Conservation (phyloP, 2,329 filamentous ascomycete genomes). For the Trichoderma koningii region DNA sequence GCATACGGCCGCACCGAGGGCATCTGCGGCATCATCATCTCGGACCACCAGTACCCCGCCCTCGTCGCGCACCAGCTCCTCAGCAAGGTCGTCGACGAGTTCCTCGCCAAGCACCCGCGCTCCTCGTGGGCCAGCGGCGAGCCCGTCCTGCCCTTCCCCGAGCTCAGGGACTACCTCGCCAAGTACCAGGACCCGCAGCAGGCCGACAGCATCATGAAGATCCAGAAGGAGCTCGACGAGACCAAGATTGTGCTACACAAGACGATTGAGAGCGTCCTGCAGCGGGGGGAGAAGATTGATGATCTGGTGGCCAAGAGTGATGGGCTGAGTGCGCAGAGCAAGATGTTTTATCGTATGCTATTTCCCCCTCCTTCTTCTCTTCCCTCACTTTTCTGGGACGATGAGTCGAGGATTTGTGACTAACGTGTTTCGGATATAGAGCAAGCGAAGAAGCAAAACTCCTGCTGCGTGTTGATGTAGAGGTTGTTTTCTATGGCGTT, state of each 20-base stretch:
- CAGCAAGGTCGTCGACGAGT: slow-evolving; percentile 85
- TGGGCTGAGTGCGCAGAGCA: slow-evolving; percentile 85
- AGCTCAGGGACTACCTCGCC: slow-evolving; percentile 73
- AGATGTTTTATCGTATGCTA: slow-evolving; percentile 86
- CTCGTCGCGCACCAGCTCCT: slow-evolving; percentile 85
- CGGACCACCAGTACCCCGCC: slow-evolving; percentile 72
- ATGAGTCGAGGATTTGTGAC: not conserved
- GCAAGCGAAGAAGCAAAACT: slow-evolving; percentile 79
- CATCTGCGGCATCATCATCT: slow-evolving; percentile 75
- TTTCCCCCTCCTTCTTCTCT: slow-evolving; percentile 34
- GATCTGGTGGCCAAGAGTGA: slow-evolving; percentile 92
- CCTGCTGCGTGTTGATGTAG: slow-evolving; percentile 72
- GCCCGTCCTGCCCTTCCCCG: slow-evolving; percentile 63
- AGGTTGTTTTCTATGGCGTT: slow-evolving; percentile 38
- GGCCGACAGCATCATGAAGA: slow-evolving; percentile 91
- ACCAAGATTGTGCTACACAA: slow-evolving; percentile 97
- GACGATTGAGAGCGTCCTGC: slow-evolving; percentile 84
- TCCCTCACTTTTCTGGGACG: not conserved
- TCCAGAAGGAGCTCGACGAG: slow-evolving; percentile 95
- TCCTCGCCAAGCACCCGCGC: slow-evolving; percentile 73
- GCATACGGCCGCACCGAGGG: slow-evolving; percentile 75
- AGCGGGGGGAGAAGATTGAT: slow-evolving; percentile 96
- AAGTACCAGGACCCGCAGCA: slow-evolving; percentile 84
- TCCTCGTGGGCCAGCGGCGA: slow-evolving; percentile 63
- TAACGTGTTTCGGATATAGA: slow-evolving; percentile 39